These are phyloP conservation scores for Auxenochlorella pyrenoidosa DNA, from an alignment of 139 green algal species.

Conservation along the genomic window DNA sequence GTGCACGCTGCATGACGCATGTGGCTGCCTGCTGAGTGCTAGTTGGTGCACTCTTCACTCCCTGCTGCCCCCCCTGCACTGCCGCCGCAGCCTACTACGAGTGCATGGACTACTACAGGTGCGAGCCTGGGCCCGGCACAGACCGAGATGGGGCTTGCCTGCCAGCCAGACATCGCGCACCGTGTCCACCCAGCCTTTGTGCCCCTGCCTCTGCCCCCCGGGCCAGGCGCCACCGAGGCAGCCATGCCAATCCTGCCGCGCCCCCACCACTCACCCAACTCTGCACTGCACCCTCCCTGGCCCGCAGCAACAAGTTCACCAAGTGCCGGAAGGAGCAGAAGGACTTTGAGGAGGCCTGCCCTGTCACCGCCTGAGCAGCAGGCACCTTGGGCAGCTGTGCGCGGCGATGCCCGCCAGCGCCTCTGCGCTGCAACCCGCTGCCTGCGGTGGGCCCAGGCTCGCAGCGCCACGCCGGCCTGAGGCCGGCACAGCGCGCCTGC, in stretches of 20 bases:
- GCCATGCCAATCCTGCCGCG: neutral
- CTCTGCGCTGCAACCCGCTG: neutral
- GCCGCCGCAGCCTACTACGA: constrained; percentile 53
- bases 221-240: too few relatives aligned
- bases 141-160: too few relatives aligned
- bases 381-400: neutral
- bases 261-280: neutral
- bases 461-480: neutral
- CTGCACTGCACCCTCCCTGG: neutral
- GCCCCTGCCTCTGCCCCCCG: too few relatives aligned
- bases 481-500: neutral
- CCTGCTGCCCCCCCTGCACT: neutral
- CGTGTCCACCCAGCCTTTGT: too few relatives aligned
- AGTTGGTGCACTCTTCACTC: neutral
- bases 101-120: constrained; percentile 81
- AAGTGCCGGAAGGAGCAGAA: constrained; percentile 71
- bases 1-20: neutral
- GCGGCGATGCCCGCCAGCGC: neutral
- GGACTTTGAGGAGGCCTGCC: constrained; percentile 52
- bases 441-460: neutral
- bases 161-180: too few relatives aligned
- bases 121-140: too few relatives aligned
- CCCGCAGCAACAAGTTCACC: constrained; percentile 63
- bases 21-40: constrained; percentile 3
- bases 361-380: constrained; percentile 11